phyloP scores from a whole-genome alignment of 192 early-diverging fungal species.

The Phycomyces nitens region DNA sequence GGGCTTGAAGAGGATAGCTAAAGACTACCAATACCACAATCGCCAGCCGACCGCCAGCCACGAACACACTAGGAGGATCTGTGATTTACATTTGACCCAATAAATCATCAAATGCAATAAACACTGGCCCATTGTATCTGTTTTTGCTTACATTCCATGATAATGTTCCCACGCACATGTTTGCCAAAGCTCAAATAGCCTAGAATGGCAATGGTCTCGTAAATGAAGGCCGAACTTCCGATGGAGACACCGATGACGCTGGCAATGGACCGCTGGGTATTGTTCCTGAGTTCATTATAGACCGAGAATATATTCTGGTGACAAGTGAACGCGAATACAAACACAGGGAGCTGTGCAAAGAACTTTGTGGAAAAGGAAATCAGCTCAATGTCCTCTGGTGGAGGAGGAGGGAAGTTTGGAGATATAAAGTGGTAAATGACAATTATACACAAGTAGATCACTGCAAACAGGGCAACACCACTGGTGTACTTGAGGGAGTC shows the following conservation, averaged over 20 bases:
- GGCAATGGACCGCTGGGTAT: conserved; percentile 65
- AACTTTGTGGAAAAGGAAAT: conserved; percentile 59
- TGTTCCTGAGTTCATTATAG: conserved; percentile 91
- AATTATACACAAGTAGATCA: conserved; percentile 82
- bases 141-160: conserved; percentile 60
- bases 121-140: no score
- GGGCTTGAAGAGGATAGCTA: conserved; percentile 90
- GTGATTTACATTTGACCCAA: neutral
- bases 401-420: conserved; percentile 54
- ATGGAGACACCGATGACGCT: conserved; percentile 74
- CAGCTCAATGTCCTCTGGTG: conserved; percentile 54
- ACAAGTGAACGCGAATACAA: conserved; percentile 99
- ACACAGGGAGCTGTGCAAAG: conserved; percentile 84
- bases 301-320: conserved; percentile 98
- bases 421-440: conserved; percentile 74
- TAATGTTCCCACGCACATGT: conserved; percentile 76
- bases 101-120: no score
- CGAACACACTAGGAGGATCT: conserved; percentile 65
- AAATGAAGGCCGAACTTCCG: conserved; percentile 68
- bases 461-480: conserved; percentile 77
- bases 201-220: conserved; percentile 81
- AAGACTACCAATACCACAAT: conserved; percentile 88
- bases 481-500: conserved; percentile 91
- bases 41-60: conserved; percentile 83
- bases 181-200: conserved; percentile 94